A percentile compares a stretch with the other conserved stretches of the same genome.
Evolutionary conservation across 805 yeast genomes (phyloP).

Genomic region (Saccharomycopsis guyanensis): DNA sequence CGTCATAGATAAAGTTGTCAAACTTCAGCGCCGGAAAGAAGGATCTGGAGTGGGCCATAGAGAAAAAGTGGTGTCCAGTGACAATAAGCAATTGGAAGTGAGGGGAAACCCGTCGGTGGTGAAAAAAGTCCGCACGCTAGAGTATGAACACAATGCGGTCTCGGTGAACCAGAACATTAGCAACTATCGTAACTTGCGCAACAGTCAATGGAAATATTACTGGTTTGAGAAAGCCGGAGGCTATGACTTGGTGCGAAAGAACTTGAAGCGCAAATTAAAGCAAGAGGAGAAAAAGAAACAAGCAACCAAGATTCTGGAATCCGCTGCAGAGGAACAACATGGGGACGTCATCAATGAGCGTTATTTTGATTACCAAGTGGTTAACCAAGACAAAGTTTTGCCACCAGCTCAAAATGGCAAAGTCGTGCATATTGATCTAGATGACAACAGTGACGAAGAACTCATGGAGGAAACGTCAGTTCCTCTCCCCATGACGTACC

Average conservation of each 20-base stretch:
- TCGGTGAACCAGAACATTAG: slow-evolving; percentile 16
- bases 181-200: slow-evolving; percentile 11
- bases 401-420: neutral
- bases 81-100: neutral
- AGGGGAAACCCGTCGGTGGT: slow-evolving; percentile 4
- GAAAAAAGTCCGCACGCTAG: slow-evolving; percentile 13
- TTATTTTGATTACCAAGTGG: slow-evolving; percentile 11
- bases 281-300: neutral
- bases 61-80: neutral
- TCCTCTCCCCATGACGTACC: slow-evolving; percentile 8
- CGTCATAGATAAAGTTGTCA: slow-evolving; percentile 4
- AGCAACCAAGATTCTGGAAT: neutral
- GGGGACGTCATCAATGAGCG: slow-evolving; percentile 3
- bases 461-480: slow-evolving; percentile 9
- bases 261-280: slow-evolving; percentile 9
- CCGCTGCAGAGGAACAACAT: neutral
- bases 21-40: neutral
- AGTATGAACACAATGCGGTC: slow-evolving; percentile 18
- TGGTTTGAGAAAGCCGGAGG: slow-evolving; percentile 21
- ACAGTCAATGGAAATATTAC: slow-evolving; percentile 18
- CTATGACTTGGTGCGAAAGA: slow-evolving; percentile 7
- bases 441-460: slow-evolving; percentile 17
- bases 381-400: neutral
- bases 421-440: slow-evolving; percentile 12
- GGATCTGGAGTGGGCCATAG: neutral